These are phyloP conservation scores for Mycena filopes DNA, from an alignment of 768 basidiomycete species.

Conservation along the genomic window DNA sequence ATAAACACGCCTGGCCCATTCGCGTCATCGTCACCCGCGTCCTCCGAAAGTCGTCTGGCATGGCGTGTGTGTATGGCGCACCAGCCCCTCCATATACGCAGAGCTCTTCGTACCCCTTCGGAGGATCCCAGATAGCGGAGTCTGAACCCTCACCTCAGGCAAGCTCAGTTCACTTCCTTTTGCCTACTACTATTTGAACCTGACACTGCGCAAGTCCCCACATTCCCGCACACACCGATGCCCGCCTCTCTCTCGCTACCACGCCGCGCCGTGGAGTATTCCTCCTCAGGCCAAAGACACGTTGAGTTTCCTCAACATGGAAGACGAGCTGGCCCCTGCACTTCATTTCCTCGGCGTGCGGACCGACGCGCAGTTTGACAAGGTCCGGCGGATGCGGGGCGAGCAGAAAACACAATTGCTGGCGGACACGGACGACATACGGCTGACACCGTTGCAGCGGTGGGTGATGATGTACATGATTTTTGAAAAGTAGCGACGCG, in stretches of 20 bases:
- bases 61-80: neutral
- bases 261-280: neutral
- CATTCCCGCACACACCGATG: conserved; percentile 4
- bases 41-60: neutral
- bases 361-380: neutral
- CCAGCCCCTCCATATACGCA: no score
- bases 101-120: neutral
- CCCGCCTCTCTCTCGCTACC: conserved; percentile 1
- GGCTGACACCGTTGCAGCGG: neutral
- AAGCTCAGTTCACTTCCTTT: neutral
- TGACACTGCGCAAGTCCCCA: neutral
- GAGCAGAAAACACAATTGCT: neutral
- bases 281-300: neutral
- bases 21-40: neutral
- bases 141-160: neutral
- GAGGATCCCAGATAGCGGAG: neutral
- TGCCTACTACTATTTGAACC: neutral
- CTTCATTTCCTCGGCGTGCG: neutral
- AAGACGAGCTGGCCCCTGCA: conserved; percentile 7
- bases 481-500: neutral
- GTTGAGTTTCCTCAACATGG: conserved; percentile 11
- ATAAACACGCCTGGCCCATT: conserved; percentile 11
- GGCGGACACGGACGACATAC: neutral
- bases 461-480: conserved; percentile 5
- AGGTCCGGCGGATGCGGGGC: neutral